Evolutionary conservation across 805 yeast species (phyloP), one percentile per base, ranked within the genome.

Genomic region (Saccharomycopsis fodiens): DNA sequence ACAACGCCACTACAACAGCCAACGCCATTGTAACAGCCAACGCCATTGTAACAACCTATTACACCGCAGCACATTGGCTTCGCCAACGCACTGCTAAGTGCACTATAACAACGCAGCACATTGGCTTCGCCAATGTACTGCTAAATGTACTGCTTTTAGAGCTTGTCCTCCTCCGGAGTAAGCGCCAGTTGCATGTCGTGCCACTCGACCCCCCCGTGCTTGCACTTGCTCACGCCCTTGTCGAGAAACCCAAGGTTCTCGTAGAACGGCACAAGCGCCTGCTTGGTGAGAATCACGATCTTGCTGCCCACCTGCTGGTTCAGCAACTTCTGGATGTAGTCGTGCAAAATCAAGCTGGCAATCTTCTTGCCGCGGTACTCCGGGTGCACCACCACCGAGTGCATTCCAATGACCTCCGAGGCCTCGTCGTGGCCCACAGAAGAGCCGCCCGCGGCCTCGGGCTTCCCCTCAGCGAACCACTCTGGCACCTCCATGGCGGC

Each of bases 321-420:
- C 41, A 86, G 77, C 62, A 91, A 68, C 59, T 91, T 85, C 63
- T 93, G 97, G 51, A 89, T 74, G 65, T 85, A 93, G 64, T 91
- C 98, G 55, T 84, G 87, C 57, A 91, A 64, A 58, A 91, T 66
- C 48, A 88, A 68, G 12, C 95, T 77, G 6, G 95, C 97, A 48
- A 93, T 68, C 59, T 85, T 85, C 63, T 79, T 75, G 48, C 89
- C 85, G 60, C 82, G 86, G 72, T 78, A 86, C 34, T 78, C 77
- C 19, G 88, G 85, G 54, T 78, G 78, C 22, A 93, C 76, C 2
- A 79, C 89, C 20, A 91, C 66, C 3, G 93, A 78, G 61, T 93
- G 97, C 41, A 91, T 71, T 2, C 89, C 96, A 48, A 91, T 78
- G 35, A 72, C 68, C 39, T 78, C 66, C 22, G 95, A 85, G 12